Conservation (phyloP, 768 basidiomycete species). For the Tricholoma sp. region DNA sequence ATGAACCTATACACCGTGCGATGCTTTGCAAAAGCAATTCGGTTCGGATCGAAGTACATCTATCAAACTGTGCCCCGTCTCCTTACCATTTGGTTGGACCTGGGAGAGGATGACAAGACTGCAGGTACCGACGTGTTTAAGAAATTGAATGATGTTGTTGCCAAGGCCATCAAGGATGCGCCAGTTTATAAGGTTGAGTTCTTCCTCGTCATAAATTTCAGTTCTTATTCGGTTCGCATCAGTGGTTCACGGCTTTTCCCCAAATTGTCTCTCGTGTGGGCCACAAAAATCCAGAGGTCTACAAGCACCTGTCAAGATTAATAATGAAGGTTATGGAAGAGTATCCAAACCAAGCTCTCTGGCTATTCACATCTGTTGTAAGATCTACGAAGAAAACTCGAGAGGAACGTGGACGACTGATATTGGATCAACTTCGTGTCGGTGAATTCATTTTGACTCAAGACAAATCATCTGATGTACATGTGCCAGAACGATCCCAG, state of each 20-base stretch:
- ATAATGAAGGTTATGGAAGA: slow-evolving; percentile 70
- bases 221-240: slow-evolving; percentile 3
- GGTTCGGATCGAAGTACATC: slow-evolving; percentile 87
- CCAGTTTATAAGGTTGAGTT: slow-evolving; percentile 73
- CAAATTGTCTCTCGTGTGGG: slow-evolving; percentile 95
- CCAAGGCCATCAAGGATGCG: slow-evolving; percentile 49
- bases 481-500: slow-evolving; percentile 38
- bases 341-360: slow-evolving; percentile 88
- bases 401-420: slow-evolving; percentile 50
- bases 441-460: slow-evolving; percentile 8
- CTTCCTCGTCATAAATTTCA: neutral
- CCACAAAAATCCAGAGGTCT: slow-evolving; percentile 61
- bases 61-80: slow-evolving; percentile 94
- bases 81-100: slow-evolving; percentile 91
- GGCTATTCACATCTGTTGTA: slow-evolving; percentile 86
- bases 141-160: slow-evolving; percentile 54
- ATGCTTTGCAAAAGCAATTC: slow-evolving; percentile 66
- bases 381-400: slow-evolving; percentile 74
- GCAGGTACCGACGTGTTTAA: slow-evolving; percentile 34
- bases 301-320: slow-evolving; percentile 53
- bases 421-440: slow-evolving; percentile 58
- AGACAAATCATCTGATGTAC: neutral
- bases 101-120: slow-evolving; percentile 55
- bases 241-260: slow-evolving; percentile 97
- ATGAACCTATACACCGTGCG: slow-evolving; percentile 66